These are phyloP conservation scores for Antitrichia curtipendula DNA, from an alignment of 225 moss, liverwort and hornwort genomes.

Conservation along the genomic window DNA sequence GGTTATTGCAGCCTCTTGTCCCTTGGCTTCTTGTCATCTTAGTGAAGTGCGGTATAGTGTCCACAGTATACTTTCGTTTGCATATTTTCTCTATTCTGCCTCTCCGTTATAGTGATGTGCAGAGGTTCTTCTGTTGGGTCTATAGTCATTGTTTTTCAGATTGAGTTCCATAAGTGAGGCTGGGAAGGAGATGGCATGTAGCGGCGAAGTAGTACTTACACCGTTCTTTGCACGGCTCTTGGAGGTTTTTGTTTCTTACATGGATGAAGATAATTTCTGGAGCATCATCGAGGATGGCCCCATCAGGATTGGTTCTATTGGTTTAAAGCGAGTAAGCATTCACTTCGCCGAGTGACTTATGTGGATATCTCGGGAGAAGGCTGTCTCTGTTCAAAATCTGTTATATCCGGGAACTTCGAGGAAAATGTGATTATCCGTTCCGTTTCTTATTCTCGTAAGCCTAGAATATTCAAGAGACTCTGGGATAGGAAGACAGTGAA, in stretches of 20 bases:
- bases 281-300: constrained; percentile 62
- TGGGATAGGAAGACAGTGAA: neutral
- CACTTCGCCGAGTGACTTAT: neutral
- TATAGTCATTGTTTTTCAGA: constrained; percentile 57
- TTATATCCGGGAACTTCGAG: neutral
- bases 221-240: constrained; percentile 45
- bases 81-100: neutral
- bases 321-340: constrained; percentile 55
- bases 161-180: constrained; percentile 31
- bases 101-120: neutral
- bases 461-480: neutral
- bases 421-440: neutral
- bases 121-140: neutral
- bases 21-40: neutral
- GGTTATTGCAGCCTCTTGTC: neutral
- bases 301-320: constrained; percentile 54
- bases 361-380: neutral
- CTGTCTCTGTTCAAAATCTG: neutral
- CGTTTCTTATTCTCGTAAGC: neutral
- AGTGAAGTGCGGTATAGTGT: neutral
- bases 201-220: constrained; percentile 28
- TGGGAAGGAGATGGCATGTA: constrained; percentile 35
- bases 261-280: constrained; percentile 61
- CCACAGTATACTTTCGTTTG: neutral
- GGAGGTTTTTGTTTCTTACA: constrained; percentile 48